Conservation (phyloP, 768 basidiomycete species). For the Tremella fuciformis region DNA sequence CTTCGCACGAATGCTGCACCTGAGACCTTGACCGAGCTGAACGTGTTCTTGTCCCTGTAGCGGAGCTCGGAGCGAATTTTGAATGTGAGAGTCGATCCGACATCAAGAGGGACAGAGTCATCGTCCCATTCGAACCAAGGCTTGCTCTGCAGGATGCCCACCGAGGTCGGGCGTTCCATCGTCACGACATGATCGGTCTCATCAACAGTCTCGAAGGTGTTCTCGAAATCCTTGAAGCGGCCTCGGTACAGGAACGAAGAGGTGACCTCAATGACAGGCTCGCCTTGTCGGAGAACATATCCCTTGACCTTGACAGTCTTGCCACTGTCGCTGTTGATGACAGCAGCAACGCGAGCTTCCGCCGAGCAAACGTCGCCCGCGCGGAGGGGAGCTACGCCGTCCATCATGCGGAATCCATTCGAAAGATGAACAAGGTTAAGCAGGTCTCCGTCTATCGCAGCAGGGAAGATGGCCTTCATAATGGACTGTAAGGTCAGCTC, state of each 20-base stretch:
- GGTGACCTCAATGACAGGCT: constrained; percentile 84
- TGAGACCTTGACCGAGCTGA: constrained; percentile 71
- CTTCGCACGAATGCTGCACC: constrained; percentile 86
- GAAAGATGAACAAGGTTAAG: constrained; percentile 95
- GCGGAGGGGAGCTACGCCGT: constrained; percentile 69
- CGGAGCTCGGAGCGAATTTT: constrained; percentile 77
- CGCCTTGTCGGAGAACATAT: constrained; percentile 68
- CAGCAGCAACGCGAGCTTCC: constrained; percentile 81
- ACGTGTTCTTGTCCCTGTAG: constrained; percentile 87
- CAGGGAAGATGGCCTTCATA: constrained; percentile 96
- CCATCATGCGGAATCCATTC: constrained; percentile 88
- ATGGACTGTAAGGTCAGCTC: constrained; percentile 65
- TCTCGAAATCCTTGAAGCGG: constrained; percentile 84
- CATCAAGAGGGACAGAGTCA: constrained; percentile 68
- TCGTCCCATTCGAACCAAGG: constrained; percentile 98
- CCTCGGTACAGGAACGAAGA: constrained; percentile 98
- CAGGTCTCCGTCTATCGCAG: constrained; percentile 84
- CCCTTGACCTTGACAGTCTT: constrained; percentile 68
- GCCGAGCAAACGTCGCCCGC: constrained; percentile 88
- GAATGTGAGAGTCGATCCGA: constrained; percentile 85
- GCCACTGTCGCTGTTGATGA: constrained; percentile 83
- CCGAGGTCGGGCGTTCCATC: constrained; percentile 68
- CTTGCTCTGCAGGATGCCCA: constrained; percentile 90
- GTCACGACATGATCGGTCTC: constrained; percentile 84
- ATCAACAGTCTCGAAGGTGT: constrained; percentile 90